Percentiles rank a stretch among this genome's conserved stretches.
phyloP scores from a whole-genome alignment of 352 stramenopile genomes.

The Phytopythium helicoides region DNA sequence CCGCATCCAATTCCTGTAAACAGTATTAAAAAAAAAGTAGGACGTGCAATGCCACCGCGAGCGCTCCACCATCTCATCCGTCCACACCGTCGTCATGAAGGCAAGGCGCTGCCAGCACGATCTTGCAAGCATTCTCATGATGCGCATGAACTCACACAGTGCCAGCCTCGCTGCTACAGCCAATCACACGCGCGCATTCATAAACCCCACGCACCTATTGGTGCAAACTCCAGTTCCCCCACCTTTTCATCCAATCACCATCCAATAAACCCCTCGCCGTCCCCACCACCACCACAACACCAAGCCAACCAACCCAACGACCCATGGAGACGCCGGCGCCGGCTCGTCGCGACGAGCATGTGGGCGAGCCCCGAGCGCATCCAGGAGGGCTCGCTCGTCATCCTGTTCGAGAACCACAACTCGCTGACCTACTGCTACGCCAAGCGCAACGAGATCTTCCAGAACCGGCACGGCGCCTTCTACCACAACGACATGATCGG shows the following conservation, averaged over 20 bases:
- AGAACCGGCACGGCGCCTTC: slow-evolving; percentile 96
- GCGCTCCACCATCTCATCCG: too few species aligned
- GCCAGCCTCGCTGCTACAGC: not conserved
- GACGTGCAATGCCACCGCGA: too few species aligned
- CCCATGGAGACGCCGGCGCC: slow-evolving; percentile 2
- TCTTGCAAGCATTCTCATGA: too few species aligned
- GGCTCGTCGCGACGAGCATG: slow-evolving; percentile 23
- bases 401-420: slow-evolving; percentile 97
- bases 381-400: slow-evolving; percentile 90
- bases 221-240: not conserved
- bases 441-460: slow-evolving; percentile 89
- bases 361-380: slow-evolving; percentile 59
- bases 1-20: too few species aligned
- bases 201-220: not conserved
- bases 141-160: too few species aligned
- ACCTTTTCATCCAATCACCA: too few species aligned
- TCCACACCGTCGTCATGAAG: too few species aligned
- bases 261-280: too few species aligned
- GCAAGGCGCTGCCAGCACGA: too few species aligned
- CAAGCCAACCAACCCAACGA: slow-evolving; percentile 4
- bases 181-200: not conserved
- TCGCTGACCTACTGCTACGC: slow-evolving; percentile 95
- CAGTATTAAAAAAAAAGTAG: too few species aligned
- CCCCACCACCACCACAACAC: not conserved
- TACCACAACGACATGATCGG: slow-evolving; percentile 96